phyloP scores from a whole-genome alignment of 176 grass and related monocot species.

The Coix lacrymajobi region DNA sequence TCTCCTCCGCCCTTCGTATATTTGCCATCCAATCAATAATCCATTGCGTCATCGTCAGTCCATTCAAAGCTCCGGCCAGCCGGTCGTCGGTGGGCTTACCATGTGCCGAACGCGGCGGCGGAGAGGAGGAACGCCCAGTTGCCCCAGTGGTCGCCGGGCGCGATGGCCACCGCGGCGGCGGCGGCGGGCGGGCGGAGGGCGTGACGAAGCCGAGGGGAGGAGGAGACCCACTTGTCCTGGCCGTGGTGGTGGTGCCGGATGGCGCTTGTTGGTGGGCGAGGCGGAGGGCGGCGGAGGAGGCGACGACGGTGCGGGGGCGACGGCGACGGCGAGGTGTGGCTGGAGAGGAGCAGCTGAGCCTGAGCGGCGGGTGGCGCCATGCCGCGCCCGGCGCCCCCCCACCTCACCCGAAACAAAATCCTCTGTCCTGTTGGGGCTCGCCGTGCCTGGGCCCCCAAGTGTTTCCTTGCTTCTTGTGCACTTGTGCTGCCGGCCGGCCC shows the following conservation, averaged over 20 bases:
- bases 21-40: neutral
- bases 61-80: neutral
- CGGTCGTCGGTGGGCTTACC: conserved; percentile 13
- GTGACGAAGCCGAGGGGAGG: neutral
- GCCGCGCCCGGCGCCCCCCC: too few species aligned
- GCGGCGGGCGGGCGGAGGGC: neutral
- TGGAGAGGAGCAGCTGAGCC: conserved; percentile 13
- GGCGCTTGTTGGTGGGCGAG: neutral
- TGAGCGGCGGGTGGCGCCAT: conserved; percentile 19
- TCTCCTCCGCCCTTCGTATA: conserved; percentile 38
- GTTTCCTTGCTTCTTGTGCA: neutral
- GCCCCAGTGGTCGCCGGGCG: conserved; percentile 69
- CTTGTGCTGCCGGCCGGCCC: neutral
- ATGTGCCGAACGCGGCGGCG: conserved; percentile 80
- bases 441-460: neutral
- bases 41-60: neutral
- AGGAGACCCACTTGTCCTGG: neutral
- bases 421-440: neutral
- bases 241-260: neutral
- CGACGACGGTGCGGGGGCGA: neutral
- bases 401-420: neutral
- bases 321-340: neutral
- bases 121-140: conserved; percentile 83
- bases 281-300: neutral
- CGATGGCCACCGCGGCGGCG: conserved; percentile 32